These are phyloP conservation scores for Earliella scabrosa DNA, from an alignment of 1,284 basidiomycete genomes.

Conservation along the genomic window DNA sequence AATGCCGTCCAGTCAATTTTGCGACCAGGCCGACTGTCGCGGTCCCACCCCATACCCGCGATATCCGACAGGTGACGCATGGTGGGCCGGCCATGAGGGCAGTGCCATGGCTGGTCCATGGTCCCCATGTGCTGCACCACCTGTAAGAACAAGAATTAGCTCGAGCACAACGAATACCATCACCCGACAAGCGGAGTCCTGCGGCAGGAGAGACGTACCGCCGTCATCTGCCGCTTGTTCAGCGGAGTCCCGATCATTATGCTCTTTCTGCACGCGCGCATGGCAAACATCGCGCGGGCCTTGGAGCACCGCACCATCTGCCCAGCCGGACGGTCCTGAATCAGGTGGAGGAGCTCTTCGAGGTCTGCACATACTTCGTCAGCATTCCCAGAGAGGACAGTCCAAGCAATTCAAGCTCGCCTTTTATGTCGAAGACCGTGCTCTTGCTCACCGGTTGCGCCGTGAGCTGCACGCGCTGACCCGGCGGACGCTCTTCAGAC, in stretches of 20 bases:
- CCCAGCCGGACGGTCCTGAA: constrained; percentile 78
- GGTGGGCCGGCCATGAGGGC: constrained; percentile 94
- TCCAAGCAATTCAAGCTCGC: constrained; percentile 40
- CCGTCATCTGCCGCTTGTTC: constrained; percentile 77
- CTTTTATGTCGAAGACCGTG: constrained; percentile 78
- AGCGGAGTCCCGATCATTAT: constrained; percentile 96
- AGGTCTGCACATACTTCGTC: constrained; percentile 68
- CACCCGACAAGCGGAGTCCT: no score
- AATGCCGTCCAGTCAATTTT: constrained; percentile 27
- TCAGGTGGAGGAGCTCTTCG: constrained; percentile 90
- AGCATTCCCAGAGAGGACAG: constrained; percentile 12
- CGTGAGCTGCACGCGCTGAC: constrained; percentile 66
- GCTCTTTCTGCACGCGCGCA: constrained; percentile 93
- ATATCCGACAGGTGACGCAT: constrained; percentile 82
- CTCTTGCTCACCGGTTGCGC: constrained; percentile 93
- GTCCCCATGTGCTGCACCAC: constrained; percentile 95
- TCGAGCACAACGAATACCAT: no score
- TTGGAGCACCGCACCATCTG: constrained; percentile 91
- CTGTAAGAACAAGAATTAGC: no score
- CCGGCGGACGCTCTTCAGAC: constrained; percentile 56
- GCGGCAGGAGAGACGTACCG: constrained; percentile 54
- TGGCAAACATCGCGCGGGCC: constrained; percentile 96
- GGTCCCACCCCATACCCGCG: constrained; percentile 25
- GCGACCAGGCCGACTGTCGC: constrained; percentile 2
- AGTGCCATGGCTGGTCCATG: constrained; percentile 98